A percentile compares a stretch with the other conserved stretches of the same genome.
Evolutionary conservation across 805 yeast genomes (phyloP).

Genomic region (Yamadazyma paraphyllophila): DNA sequence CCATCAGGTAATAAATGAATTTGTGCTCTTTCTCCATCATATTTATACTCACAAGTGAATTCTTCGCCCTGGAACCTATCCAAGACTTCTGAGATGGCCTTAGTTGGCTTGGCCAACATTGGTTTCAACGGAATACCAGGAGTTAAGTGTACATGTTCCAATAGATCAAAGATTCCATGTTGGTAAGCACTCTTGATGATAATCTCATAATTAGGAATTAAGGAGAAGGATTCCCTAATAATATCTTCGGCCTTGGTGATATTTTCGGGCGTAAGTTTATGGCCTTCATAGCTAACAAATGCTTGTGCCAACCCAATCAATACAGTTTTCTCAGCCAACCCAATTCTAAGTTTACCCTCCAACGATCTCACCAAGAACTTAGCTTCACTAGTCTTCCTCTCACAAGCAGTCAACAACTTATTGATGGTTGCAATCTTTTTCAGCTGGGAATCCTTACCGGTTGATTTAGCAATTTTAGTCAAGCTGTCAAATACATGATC

Average conservation of each 20-base stretch:
- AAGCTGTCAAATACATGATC: constrained; percentile 70
- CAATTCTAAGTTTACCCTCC: constrained; percentile 91
- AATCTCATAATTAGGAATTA: constrained; percentile 85
- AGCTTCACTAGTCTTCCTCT: constrained; percentile 69
- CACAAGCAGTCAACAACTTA: constrained; percentile 80
- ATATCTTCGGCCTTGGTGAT: constrained; percentile 69
- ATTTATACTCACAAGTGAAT: constrained; percentile 95
- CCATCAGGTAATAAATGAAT: constrained; percentile 73
- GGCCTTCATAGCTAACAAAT: constrained; percentile 56
- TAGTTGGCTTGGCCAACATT: constrained; percentile 97
- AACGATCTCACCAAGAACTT: constrained; percentile 85
- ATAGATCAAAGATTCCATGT: constrained; percentile 64
- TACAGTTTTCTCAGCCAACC: constrained; percentile 91
- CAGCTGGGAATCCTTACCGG: constrained; percentile 81
- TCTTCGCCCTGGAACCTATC: constrained; percentile 82
- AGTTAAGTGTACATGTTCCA: constrained; percentile 66
- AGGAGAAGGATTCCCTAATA: constrained; percentile 83
- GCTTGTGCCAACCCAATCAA: constrained; percentile 83
- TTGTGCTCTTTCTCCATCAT: constrained; percentile 98
- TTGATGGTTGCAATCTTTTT: constrained; percentile 77
- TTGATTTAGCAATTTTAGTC: constrained; percentile 69
- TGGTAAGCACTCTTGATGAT: constrained; percentile 64
- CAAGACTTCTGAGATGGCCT: constrained; percentile 85
- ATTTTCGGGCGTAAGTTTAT: constrained; percentile 37
- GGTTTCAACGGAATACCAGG: constrained; percentile 97